Evolutionary conservation across 305 asterid species (phyloP).

Genomic region (Petunia hybrid): DNA sequence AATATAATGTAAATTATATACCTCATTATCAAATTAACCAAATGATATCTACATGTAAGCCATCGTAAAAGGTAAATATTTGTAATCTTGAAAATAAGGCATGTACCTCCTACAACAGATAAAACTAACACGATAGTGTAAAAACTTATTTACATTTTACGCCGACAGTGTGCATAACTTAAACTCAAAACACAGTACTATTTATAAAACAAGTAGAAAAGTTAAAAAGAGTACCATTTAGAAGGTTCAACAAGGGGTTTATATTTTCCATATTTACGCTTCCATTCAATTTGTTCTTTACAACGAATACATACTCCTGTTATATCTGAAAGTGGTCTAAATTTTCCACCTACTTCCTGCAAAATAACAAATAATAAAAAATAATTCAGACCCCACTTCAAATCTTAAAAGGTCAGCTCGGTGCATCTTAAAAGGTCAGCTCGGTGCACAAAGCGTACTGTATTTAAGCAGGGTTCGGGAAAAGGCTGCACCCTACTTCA

Average conservation of each 20-base stretch:
- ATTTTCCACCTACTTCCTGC: slow-evolving; percentile 86
- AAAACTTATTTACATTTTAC: no score
- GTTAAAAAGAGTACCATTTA: slow-evolving; percentile 59
- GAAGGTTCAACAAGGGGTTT: slow-evolving; percentile 84
- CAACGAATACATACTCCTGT: slow-evolving; percentile 91
- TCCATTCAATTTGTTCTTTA: slow-evolving; percentile 93
- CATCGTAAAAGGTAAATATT: no score
- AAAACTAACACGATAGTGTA: no score
- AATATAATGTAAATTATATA: background rate
- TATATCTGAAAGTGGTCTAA: slow-evolving; percentile 76
- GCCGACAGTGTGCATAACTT: no score
- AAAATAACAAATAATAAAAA: background rate
- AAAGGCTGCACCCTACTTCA: background rate
- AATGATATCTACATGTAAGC: no score
- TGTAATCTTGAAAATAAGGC: no score
- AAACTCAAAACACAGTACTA: background rate
- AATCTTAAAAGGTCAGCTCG: no score
- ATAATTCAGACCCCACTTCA: background rate
- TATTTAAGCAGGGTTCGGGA: no score
- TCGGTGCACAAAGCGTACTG: no score
- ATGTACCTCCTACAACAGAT: no score
- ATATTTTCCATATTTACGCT: slow-evolving; percentile 87
- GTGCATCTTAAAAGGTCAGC: no score
- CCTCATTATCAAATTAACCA: no score
- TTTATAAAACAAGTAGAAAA: background rate